Evolutionary conservation across 306 rosid genomes (phyloP).

Genomic region (Vigna trinervia): DNA sequence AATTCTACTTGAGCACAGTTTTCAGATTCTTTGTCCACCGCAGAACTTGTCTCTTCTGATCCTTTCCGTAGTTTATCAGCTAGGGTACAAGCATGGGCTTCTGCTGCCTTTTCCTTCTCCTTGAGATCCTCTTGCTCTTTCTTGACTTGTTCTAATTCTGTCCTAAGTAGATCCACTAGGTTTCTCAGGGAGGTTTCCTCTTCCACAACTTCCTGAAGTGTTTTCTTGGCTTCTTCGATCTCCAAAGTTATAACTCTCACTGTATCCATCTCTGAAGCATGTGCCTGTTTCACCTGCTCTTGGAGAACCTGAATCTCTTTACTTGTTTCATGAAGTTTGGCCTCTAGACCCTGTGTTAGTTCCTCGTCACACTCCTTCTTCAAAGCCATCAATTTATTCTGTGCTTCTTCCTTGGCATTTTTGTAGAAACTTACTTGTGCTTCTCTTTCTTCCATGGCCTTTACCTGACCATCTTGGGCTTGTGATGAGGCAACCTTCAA

Average conservation of each 20-base stretch:
- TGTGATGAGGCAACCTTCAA: conserved; percentile 55
- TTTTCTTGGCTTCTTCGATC: conserved; percentile 67
- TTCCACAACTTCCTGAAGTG: conserved; percentile 61
- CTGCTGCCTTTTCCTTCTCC: conserved; percentile 51
- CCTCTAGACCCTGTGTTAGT: conserved; percentile 50
- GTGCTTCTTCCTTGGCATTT: conserved; percentile 55
- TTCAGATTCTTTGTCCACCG: conserved; percentile 12
- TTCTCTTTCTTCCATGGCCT: conserved; percentile 56
- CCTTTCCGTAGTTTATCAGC: conserved; percentile 38
- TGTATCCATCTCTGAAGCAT: conserved; percentile 67
- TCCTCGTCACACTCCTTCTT: conserved; percentile 63
- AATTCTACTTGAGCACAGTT: conserved; percentile 31
- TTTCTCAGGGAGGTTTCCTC: conserved; percentile 68
- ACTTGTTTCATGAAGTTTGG: conserved; percentile 60
- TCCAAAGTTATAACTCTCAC: conserved; percentile 59
- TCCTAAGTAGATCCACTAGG: conserved; percentile 52
- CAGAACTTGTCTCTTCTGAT: conserved; percentile 41
- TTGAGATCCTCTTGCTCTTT: conserved; percentile 51
- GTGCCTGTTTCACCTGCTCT: conserved; percentile 61
- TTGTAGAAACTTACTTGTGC: conserved; percentile 40
- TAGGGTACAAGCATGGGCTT: conserved; percentile 48
- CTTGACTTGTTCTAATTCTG: conserved; percentile 68
- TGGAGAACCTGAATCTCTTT: conserved; percentile 64
- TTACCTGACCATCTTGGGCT: conserved; percentile 59
- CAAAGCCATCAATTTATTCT: conserved; percentile 53